Percentiles rank a stretch among this genome's conserved stretches.
phyloP scores from a whole-genome alignment of 768 basidiomycete genomes.

The Boletus tomentosulus region DNA sequence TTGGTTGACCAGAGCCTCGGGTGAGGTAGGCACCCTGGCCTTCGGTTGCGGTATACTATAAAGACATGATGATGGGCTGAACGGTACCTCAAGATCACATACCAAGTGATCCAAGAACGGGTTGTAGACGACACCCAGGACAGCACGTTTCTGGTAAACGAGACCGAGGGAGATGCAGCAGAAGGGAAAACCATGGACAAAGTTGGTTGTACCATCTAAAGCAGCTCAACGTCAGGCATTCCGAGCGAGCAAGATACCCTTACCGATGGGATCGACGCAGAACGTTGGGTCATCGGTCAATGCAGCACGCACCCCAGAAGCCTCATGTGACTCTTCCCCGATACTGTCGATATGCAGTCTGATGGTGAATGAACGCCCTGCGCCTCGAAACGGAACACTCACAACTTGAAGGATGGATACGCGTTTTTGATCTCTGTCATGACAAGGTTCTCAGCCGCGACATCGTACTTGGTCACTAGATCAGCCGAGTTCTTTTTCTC shows the following conservation, averaged over 20 bases:
- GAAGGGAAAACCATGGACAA: constrained; percentile 80
- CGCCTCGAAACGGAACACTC: constrained; percentile 29
- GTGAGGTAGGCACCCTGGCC: constrained; percentile 77
- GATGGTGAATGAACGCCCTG: neutral
- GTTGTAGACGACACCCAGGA: constrained; percentile 89
- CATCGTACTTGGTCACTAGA: constrained; percentile 92
- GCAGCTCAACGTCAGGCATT: neutral
- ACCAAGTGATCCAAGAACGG: constrained; percentile 84
- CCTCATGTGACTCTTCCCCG: constrained; percentile 84
- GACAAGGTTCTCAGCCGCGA: constrained; percentile 82
- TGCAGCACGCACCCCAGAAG: constrained; percentile 59
- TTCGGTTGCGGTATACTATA: constrained; percentile 70
- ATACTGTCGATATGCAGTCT: constrained; percentile 50
- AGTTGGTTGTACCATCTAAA: constrained; percentile 85
- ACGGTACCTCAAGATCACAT: neutral
- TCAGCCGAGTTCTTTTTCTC: constrained; percentile 95
- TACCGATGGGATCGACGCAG: constrained; percentile 93
- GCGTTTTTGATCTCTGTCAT: constrained; percentile 55
- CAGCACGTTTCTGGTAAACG: constrained; percentile 70
- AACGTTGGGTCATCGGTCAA: constrained; percentile 90
- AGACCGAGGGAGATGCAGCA: constrained; percentile 89
- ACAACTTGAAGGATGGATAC: constrained; percentile 83
- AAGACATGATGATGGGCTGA: neutral
- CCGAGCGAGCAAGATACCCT: constrained; percentile 6
- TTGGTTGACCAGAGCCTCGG: constrained; percentile 38